phyloP scores from a whole-genome alignment of 164 flowering plant genomes.

The Amborella trichopoda region DNA sequence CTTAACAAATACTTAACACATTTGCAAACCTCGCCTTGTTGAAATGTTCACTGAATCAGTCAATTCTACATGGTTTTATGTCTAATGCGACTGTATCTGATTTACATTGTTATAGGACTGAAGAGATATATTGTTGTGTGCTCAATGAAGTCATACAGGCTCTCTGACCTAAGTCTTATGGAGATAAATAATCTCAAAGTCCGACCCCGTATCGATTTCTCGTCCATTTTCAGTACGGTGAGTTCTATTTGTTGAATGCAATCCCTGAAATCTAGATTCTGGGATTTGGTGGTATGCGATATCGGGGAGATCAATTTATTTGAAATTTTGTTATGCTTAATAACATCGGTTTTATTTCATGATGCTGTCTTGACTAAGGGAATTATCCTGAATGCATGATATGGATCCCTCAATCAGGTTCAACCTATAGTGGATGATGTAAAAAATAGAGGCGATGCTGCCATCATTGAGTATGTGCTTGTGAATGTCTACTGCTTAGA shows the following conservation, averaged over 20 bases:
- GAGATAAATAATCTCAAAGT: constrained; percentile 67
- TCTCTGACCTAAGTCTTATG: constrained; percentile 46
- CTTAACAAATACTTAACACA: background rate
- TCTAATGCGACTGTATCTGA: background rate
- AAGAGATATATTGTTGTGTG: constrained; percentile 20
- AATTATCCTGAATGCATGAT: too few species aligned
- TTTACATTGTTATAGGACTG: constrained; percentile 14
- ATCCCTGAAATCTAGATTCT: background rate
- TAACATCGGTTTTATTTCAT: too few species aligned
- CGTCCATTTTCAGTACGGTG: constrained; percentile 71
- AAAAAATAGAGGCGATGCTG: constrained; percentile 75
- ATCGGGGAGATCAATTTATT: background rate
- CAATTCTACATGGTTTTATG: background rate
- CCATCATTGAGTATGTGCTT: constrained; percentile 73
- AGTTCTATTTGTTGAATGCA: constrained; percentile 6
- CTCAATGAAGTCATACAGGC: constrained; percentile 80
- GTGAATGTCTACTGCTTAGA: constrained; percentile 5
- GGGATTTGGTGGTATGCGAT: background rate
- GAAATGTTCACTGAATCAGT: background rate
- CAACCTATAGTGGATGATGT: constrained; percentile 90
- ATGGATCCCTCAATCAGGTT: constrained; percentile 55
- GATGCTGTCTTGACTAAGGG: too few species aligned
- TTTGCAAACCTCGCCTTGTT: background rate
- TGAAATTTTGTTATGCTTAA: background rate
- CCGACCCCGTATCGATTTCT: constrained; percentile 87